Conservation (phyloP, 2,329 filamentous ascomycete species). For the Conoideocrella luteorostrata region DNA sequence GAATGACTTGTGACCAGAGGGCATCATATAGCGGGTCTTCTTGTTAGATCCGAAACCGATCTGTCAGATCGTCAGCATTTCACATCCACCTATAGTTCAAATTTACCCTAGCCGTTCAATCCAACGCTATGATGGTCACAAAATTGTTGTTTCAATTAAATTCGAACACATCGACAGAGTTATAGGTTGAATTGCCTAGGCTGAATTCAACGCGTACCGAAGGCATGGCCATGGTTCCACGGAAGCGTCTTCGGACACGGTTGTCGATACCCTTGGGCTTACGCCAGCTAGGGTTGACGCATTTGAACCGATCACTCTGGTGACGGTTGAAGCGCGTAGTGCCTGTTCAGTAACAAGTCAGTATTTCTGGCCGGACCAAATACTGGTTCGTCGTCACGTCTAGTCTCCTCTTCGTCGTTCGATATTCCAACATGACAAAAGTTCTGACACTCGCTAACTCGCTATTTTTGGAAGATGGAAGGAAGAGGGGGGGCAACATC, state of each 20-base stretch:
- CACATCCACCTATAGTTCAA: no score
- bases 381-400: no score
- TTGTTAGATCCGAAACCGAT: slow-evolving; percentile 99
- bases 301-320: slow-evolving; percentile 95
- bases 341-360: slow-evolving; percentile 52
- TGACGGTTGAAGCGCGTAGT: slow-evolving; percentile 94
- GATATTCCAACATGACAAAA: no score
- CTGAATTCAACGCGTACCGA: slow-evolving; percentile 62
- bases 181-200: background rate
- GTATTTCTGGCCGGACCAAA: no score
- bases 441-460: no score
- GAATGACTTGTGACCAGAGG: slow-evolving; percentile 99
- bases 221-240: slow-evolving; percentile 92
- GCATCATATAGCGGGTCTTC: slow-evolving; percentile 98
- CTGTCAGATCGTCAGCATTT: slow-evolving; percentile 42
- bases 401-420: no score
- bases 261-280: slow-evolving; percentile 99
- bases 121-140: no score
- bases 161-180: no score
- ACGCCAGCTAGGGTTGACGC: slow-evolving; percentile 86
- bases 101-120: no score
- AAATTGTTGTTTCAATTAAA: no score
- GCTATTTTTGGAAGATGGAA: no score
- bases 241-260: slow-evolving; percentile 94
- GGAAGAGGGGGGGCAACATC: no score